Percentiles rank a stretch among this genome's conserved stretches.
Evolutionary conservation across 139 green algal species (phyloP).

Genomic region (Mychonastes homosphaera): DNA sequence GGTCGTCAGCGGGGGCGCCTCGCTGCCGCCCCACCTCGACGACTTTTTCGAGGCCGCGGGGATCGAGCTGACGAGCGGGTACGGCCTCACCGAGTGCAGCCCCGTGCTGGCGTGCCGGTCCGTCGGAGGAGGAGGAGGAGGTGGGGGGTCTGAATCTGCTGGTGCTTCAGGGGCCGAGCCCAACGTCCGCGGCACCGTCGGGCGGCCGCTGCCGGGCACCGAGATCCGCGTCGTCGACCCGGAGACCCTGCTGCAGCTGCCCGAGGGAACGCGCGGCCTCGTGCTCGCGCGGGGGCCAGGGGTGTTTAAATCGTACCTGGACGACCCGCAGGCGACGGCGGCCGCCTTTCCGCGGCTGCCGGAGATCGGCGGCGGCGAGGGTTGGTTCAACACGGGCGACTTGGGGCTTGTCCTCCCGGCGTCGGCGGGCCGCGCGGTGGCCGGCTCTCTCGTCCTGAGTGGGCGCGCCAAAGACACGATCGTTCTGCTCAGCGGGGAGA

Average conservation of each 20-base stretch:
- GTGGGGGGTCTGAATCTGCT: not conserved
- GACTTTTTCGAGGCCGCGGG: conserved; percentile 80
- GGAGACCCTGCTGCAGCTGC: conserved; percentile 40
- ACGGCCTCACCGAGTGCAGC: conserved; percentile 82
- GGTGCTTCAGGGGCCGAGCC: conserved; percentile 7
- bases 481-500: conserved; percentile 80
- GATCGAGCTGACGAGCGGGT: conserved; percentile 82
- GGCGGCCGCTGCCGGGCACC: conserved; percentile 62
- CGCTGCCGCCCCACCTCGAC: conserved; percentile 71
- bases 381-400: conserved; percentile 73
- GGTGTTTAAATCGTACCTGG: conserved; percentile 32
- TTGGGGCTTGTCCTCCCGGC: not conserved
- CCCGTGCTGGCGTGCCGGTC: conserved; percentile 77
- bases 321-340: conserved; percentile 42
- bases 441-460: conserved; percentile 26
- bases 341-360: conserved; percentile 53
- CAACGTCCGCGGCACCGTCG: conserved; percentile 76
- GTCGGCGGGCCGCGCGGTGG: not conserved
- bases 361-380: conserved; percentile 28
- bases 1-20: conserved; percentile 76
- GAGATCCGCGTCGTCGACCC: conserved; percentile 74
- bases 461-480: conserved; percentile 88
- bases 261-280: conserved; percentile 48
- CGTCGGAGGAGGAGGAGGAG: not conserved
- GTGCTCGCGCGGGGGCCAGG: conserved; percentile 55